phyloP scores from a whole-genome alignment of 306 rosid species.

The Citrullus colocynthis region DNA sequence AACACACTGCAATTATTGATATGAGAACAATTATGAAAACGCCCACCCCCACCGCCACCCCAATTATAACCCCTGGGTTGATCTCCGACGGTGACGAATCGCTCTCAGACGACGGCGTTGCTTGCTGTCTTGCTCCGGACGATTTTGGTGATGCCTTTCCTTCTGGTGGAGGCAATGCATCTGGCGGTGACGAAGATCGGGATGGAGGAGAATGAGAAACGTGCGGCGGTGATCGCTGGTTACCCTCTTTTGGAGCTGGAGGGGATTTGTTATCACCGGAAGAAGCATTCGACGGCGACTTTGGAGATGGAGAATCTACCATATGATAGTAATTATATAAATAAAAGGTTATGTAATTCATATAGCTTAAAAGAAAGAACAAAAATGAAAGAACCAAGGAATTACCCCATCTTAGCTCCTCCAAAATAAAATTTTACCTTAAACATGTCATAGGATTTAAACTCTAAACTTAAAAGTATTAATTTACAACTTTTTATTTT shows the following conservation, averaged over 20 bases:
- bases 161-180: slow-evolving; percentile 17
- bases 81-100: neutral
- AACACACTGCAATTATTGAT: slow-evolving; percentile 22
- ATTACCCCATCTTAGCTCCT: too few relatives aligned
- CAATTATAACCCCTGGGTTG: slow-evolving; percentile 19
- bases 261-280: neutral
- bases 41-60: slow-evolving; percentile 31
- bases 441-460: too few relatives aligned
- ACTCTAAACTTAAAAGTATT: too few relatives aligned
- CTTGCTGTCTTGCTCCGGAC: neutral
- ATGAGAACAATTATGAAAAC: slow-evolving; percentile 20
- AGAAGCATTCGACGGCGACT: slow-evolving; percentile 1
- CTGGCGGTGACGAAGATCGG: neutral
- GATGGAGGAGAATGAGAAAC: slow-evolving; percentile 7
- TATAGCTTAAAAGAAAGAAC: too few relatives aligned
- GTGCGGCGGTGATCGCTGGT: neutral
- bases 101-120: neutral
- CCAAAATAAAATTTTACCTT: too few relatives aligned
- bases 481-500: too few relatives aligned
- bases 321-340: neutral
- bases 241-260: slow-evolving; percentile 4
- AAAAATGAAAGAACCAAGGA: too few relatives aligned
- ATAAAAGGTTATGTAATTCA: neutral
- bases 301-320: neutral
- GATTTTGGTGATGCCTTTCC: neutral